Evolutionary conservation across 257 asterid genomes (phyloP), one percentile per base, ranked within the genome.

Genomic region (Capsicum pubescens): DNA sequence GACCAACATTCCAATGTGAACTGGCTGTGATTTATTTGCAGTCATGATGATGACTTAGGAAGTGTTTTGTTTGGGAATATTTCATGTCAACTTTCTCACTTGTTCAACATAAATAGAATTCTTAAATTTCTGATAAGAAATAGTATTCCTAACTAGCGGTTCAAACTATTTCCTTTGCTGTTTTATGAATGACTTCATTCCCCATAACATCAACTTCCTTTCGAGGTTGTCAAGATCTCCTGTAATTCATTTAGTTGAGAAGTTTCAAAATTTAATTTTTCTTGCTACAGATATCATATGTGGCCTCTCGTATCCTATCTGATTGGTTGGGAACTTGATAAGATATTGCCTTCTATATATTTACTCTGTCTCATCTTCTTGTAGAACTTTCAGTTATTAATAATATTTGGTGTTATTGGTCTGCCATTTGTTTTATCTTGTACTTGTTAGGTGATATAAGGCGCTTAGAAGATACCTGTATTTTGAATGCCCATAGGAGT

Each of bases 311-410:
- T 54, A 13, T 21, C 63, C 14, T 26, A 52, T 76, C 48, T 76
- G 48, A 48, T 50, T 48, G 3, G 63, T 48, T 48, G 58, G n/a
- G 6, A 19, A 72, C 80, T 19, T 72, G n/a, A 72, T 48, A 48
- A 26, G 80, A 72, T 72, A 19, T 46, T 5, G 36, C 15, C 79
- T 71, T 48, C 60, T 72, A 72, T 46, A n/a, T 48, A 48, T 50
- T 26, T 11, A 26, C 48, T 76, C 14, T 26, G 64, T 52, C 52
- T 52, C 8, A 52, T 76, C 63, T 52, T 52, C 48, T 52, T 76
- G 63, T 76, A 52, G 15, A 76, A 76, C 21, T 76, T 76, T 32
- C 81, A 6, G 46, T 76, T 50, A 52, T 74, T 74, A 74, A 74
- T 1, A 61, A 74, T 52, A 74, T 26, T 26, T 26, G 60, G 63